A percentile compares a stretch with the other conserved stretches of the same genome.
Conservation (phyloP, 148 eudicot species). For the Cornus suecica region DNA sequence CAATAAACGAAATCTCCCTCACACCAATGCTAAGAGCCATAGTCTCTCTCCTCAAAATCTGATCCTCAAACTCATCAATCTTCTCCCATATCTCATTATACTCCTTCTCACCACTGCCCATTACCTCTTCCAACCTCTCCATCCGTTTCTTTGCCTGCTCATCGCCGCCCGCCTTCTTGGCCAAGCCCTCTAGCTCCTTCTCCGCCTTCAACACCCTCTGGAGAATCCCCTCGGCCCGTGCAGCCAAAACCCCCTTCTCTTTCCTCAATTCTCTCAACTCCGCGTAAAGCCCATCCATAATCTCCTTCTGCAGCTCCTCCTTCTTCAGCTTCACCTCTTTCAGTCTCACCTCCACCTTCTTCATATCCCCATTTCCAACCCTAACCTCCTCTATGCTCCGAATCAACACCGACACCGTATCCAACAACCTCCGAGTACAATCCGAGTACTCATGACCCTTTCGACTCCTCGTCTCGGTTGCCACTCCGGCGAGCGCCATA, state of each 20-base stretch:
- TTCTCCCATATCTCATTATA: constrained; percentile 52
- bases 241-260: constrained; percentile 33
- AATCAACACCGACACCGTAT: constrained; percentile 39
- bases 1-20: constrained; percentile 69
- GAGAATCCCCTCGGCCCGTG: constrained; percentile 26
- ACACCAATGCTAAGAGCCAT: constrained; percentile 65
- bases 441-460: constrained; percentile 55
- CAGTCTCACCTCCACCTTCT: constrained; percentile 43
- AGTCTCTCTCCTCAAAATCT: constrained; percentile 45
- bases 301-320: constrained; percentile 52
- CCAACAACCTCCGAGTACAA: constrained; percentile 45
- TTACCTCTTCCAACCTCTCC: constrained; percentile 42
- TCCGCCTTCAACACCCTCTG: constrained; percentile 25
- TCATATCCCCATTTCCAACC: constrained; percentile 27
- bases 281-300: constrained; percentile 46
- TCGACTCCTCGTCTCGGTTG: constrained; percentile 32
- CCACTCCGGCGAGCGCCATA: constrained; percentile 29
- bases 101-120: constrained; percentile 44
- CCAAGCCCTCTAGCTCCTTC: constrained; percentile 48
- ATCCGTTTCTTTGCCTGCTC: constrained; percentile 32
- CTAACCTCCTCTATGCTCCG: constrained; percentile 55
- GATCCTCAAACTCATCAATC: constrained; percentile 61
- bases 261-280: constrained; percentile 44
- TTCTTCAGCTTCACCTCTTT: constrained; percentile 51
- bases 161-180: constrained; percentile 23